These are phyloP conservation scores for Gliomastix tumulicola DNA, from an alignment of 2,329 filamentous ascomycete genomes.

Conservation along the genomic window DNA sequence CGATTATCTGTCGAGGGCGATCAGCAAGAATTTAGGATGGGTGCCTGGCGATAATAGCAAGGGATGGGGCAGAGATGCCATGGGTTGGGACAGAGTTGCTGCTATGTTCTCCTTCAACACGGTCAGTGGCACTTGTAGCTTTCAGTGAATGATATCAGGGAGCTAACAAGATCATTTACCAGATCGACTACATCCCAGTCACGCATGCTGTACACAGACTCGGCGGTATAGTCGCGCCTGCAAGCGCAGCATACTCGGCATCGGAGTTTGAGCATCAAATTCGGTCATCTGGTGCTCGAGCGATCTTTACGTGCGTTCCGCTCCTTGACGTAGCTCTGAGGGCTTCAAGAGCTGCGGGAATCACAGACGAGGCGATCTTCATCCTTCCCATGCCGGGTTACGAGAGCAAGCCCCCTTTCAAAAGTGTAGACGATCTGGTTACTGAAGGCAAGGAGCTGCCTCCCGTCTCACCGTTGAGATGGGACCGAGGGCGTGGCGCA, in stretches of 20 bases:
- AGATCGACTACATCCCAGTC: conserved; percentile 70
- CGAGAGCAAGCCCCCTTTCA: conserved; percentile 44
- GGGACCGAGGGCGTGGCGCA: conserved; percentile 57
- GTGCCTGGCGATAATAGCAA: conserved; percentile 62
- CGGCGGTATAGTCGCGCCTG: conserved; percentile 66
- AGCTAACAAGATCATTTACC: not conserved
- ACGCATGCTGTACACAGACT: conserved; percentile 69
- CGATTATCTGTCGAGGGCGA: conserved; percentile 58
- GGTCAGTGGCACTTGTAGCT: conserved; percentile 34
- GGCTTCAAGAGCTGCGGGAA: conserved; percentile 55
- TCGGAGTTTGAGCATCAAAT: conserved; percentile 67
- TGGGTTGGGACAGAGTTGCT: conserved; percentile 80
- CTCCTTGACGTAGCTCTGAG: conserved; percentile 57
- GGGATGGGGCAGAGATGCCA: no score
- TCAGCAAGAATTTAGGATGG: conserved; percentile 68
- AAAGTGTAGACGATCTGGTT: conserved; percentile 61
- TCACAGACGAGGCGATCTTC: conserved; percentile 60
- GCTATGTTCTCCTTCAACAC: conserved; percentile 76
- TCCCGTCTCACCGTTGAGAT: conserved; percentile 47
- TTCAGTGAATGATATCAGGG: not conserved
- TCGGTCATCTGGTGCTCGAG: conserved; percentile 59
- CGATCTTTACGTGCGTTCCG: conserved; percentile 64
- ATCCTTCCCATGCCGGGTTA: conserved; percentile 61
- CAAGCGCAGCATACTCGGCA: conserved; percentile 67
- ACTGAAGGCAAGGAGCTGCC: conserved; percentile 49